Base-by-base conservation (phyloP, 805 yeast species). In the Wickerhamiella shivajii region DNA sequence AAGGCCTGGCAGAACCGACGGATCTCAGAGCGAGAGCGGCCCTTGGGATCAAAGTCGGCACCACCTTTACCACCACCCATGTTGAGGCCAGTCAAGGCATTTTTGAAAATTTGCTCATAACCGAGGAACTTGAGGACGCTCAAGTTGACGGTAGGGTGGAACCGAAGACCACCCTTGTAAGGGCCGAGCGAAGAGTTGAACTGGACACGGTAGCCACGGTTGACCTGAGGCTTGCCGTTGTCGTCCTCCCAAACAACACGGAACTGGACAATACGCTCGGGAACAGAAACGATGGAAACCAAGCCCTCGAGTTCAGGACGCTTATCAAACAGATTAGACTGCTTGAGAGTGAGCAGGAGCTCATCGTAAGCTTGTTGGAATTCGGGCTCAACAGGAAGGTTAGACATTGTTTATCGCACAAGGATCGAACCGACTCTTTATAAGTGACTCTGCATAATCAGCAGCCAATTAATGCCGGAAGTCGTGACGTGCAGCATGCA, bases 31-130 rank as follows among this genome's bases (percentile, higher is more conserved):
- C 85, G 90, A 40, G 93, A 70, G 63, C 76, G 78, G 56, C 87
- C 93, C 73, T 87, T 87, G 53, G 96, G 94, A 66, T 85, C 84
- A 64, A 87, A 90, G 65, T 87, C 95, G 41, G 93, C 69, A 61
- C 98, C 98, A 72, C 98, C 98, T 62, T 87, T 87, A 65, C 94
- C 98, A 68, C 98, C 98, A 60, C 98, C 98, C 78, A 87, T 85
- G 72, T 76, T 71, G 51, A 85, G 71, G 53, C 97, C 97, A 51
- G 98, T 87, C 54, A 87, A 69, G 33, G 98, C 97, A 57, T 87
- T 87, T 73, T 87, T 87, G 74, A 87, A 90, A 61, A 84, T 84
- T 67, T 87, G 98, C 69, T 87, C 98, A 61, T 81, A 87, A 53
- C 97, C 98, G 55, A 87, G 70, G 65, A 87, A 87, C 68, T 87